A percentile compares a stretch with the other conserved stretches of the same genome.
phyloP scores from a whole-genome alignment of 768 basidiomycete genomes.

The Macrocybe gigantea region DNA sequence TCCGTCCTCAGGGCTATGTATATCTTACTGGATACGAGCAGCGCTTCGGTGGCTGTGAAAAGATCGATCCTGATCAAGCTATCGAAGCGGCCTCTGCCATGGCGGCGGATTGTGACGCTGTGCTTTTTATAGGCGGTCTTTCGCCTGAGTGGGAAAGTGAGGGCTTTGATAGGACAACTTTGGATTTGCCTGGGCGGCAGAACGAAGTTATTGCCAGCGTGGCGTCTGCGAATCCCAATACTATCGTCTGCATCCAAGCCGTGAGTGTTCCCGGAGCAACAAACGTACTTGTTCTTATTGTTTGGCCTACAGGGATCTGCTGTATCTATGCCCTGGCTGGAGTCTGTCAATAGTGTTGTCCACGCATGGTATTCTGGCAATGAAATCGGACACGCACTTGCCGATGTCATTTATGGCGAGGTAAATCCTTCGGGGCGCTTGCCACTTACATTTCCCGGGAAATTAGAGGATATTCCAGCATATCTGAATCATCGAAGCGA shows the following conservation, averaged over 20 bases:
- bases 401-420: constrained; percentile 57
- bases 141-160: constrained; percentile 74
- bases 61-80: constrained; percentile 50
- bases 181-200: constrained; percentile 53
- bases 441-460: constrained; percentile 54
- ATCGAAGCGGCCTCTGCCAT: constrained; percentile 51
- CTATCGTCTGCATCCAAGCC: constrained; percentile 56
- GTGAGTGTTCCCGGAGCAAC: constrained; percentile 25
- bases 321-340: constrained; percentile 70
- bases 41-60: constrained; percentile 65
- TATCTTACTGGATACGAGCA: constrained; percentile 15
- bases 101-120: constrained; percentile 49
- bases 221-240: constrained; percentile 48
- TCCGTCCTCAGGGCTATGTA: background rate
- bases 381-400: constrained; percentile 58
- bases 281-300: background rate
- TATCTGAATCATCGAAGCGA: constrained; percentile 53
- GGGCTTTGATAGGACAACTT: constrained; percentile 61
- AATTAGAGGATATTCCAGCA: constrained; percentile 58
- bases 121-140: constrained; percentile 54
- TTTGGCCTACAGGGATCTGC: constrained; percentile 48
- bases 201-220: constrained; percentile 53
- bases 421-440: constrained; percentile 58
- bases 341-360: constrained; percentile 45
- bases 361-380: constrained; percentile 68